A percentile compares a stretch with the other conserved stretches of the same genome.
phyloP scores from a whole-genome alignment of 78 protist genomes.

The Dictyostelium intermedium region DNA sequence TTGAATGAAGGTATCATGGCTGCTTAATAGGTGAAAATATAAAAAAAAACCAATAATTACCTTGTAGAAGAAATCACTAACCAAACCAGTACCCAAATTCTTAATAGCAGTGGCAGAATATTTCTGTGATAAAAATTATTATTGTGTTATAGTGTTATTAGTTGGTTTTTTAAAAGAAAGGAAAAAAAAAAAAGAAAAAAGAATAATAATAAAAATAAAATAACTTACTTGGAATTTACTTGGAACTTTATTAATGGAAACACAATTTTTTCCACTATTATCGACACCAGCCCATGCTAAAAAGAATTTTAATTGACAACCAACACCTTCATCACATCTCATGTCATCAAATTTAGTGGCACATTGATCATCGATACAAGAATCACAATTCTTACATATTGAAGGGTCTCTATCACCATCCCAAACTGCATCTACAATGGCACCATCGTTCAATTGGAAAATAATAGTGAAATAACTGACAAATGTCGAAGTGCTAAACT shows the following conservation, averaged over 20 bases:
- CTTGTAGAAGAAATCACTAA: conserved; percentile 34
- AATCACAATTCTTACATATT: conserved; percentile 29
- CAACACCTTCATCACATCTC: conserved; percentile 40
- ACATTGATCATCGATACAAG: conserved; percentile 50
- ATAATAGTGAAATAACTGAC: conserved; percentile 5
- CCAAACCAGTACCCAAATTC: conserved; percentile 46
- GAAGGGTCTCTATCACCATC: conserved; percentile 37
- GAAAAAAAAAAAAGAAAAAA: neutral
- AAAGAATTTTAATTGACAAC: conserved; percentile 50
- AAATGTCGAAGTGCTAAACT: neutral
- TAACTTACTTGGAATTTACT: neutral
- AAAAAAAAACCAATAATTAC: neutral
- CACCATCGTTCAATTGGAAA: conserved; percentile 11
- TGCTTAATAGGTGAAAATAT: neutral
- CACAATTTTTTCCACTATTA: neutral
- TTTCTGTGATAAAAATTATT: neutral
- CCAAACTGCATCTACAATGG: conserved; percentile 15
- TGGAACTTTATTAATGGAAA: conserved; percentile 30
- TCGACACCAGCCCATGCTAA: conserved; percentile 65
- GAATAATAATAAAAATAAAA: neutral
- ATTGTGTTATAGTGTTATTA: neutral
- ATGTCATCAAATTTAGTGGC: neutral
- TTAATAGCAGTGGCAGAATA: conserved; percentile 28
- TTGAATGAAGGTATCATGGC: neutral
- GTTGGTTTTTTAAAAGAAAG: neutral